These are phyloP conservation scores for Phyllosticta citribraziliensis DNA, from an alignment of 2,329 filamentous ascomycete genomes.

Conservation along the genomic window DNA sequence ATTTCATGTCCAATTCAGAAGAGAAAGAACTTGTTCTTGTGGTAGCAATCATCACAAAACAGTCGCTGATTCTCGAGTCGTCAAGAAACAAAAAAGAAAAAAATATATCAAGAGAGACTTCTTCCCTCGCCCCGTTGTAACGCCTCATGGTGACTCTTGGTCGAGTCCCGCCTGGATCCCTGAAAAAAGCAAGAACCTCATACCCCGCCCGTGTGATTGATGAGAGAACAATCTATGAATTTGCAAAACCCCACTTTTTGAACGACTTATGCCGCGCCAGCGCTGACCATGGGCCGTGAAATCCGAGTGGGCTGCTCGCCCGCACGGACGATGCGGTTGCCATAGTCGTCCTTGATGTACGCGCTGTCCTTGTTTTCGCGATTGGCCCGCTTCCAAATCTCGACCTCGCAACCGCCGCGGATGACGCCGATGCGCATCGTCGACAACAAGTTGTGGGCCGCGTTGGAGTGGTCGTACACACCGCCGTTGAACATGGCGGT, in stretches of 20 bases:
- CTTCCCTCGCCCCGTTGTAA: background rate
- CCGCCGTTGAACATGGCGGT: conserved; percentile 37
- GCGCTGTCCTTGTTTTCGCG: conserved; percentile 58
- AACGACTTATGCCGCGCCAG: conserved; percentile 62
- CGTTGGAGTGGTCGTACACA: conserved; percentile 34
- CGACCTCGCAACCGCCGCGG: conserved; percentile 33
- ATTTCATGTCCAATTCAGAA: too few relatives aligned
- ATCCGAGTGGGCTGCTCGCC: conserved; percentile 80
- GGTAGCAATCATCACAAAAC: background rate
- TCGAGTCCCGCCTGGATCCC: background rate
- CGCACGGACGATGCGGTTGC: conserved; percentile 75
- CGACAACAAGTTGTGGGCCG: conserved; percentile 33
- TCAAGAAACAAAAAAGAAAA: background rate
- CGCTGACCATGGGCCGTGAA: conserved; percentile 66
- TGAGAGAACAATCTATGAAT: background rate
- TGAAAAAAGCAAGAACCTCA: background rate
- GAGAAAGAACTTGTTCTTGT: background rate
- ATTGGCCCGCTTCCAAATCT: conserved; percentile 36
- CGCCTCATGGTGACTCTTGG: background rate
- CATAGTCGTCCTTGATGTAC: conserved; percentile 69
- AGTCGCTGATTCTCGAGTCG: background rate
- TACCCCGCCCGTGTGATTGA: background rate
- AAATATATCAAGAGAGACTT: background rate
- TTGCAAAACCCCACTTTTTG: background rate
- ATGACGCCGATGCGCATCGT: conserved; percentile 36